Percentiles rank a stretch among this genome's conserved stretches.
phyloP scores from a whole-genome alignment of 768 basidiomycete species.

The Fibroporia radiculosa region DNA sequence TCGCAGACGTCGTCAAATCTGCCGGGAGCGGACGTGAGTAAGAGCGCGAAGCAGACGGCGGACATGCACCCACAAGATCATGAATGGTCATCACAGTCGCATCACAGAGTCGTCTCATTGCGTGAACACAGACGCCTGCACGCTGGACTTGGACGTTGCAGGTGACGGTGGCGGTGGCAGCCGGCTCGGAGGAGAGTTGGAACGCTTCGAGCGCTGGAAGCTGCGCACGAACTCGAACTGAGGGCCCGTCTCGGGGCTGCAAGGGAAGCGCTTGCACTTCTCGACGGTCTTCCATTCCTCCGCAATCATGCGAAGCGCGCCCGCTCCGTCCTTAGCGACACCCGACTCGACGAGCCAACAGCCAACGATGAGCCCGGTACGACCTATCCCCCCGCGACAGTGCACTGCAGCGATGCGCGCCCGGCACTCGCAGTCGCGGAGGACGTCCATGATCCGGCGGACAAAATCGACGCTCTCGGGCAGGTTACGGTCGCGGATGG shows the following conservation, averaged over 20 bases:
- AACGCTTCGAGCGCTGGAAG: slow-evolving; percentile 29
- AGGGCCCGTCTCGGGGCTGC: slow-evolving; percentile 73
- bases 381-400: slow-evolving; percentile 72
- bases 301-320: slow-evolving; percentile 58
- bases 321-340: slow-evolving; percentile 50
- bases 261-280: slow-evolving; percentile 68
- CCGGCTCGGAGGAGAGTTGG: too few relatives aligned
- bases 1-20: too few relatives aligned
- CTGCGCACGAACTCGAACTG: slow-evolving; percentile 70
- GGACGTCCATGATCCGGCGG: slow-evolving; percentile 47
- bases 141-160: too few relatives aligned
- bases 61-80: too few relatives aligned
- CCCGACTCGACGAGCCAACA: slow-evolving; percentile 74
- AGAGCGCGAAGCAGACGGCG: too few relatives aligned
- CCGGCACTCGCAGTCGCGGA: slow-evolving; percentile 51
- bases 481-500: slow-evolving; percentile 65
- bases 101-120: too few relatives aligned
- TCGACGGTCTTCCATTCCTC: slow-evolving; percentile 69
- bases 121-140: too few relatives aligned
- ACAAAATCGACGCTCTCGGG: slow-evolving; percentile 55
- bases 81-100: too few relatives aligned
- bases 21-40: too few relatives aligned
- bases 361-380: slow-evolving; percentile 55
- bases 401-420: slow-evolving; percentile 66
- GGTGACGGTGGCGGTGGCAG: too few relatives aligned